A percentile compares a stretch with the other conserved stretches of the same genome.
Evolutionary conservation across 2,329 filamentous ascomycete species (phyloP).

Genomic region (Incumbomyces delicatus): DNA sequence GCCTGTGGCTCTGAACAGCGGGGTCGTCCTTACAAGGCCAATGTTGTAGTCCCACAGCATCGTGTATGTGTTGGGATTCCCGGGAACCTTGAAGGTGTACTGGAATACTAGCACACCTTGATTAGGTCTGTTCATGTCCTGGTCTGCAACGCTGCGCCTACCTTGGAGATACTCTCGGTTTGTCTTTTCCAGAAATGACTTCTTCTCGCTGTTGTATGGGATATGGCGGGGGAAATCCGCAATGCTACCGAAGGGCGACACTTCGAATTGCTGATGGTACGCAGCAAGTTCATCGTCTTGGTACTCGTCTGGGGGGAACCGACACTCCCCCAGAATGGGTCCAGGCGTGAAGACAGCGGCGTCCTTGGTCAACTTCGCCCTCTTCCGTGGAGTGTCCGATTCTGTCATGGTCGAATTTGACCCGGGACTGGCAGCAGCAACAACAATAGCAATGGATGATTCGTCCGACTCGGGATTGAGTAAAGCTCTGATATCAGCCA

Average conservation of each 20-base stretch:
- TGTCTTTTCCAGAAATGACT: slow-evolving; percentile 76
- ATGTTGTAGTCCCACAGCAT: slow-evolving; percentile 98
- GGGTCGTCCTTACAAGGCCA: slow-evolving; percentile 85
- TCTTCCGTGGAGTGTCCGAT: slow-evolving; percentile 22
- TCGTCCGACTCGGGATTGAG: slow-evolving; percentile 17
- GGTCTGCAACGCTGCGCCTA: slow-evolving; percentile 30
- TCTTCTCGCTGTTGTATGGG: slow-evolving; percentile 91
- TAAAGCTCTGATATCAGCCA: slow-evolving; percentile 18
- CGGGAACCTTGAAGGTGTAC: slow-evolving; percentile 68
- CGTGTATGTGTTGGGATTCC: slow-evolving; percentile 55
- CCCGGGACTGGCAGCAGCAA: slow-evolving; percentile 4
- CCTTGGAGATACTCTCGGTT: slow-evolving; percentile 82
- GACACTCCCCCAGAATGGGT: slow-evolving; percentile 55
- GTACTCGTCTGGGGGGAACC: slow-evolving; percentile 64
- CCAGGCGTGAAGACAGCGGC: slow-evolving; percentile 53
- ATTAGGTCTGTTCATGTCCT: too few species aligned
- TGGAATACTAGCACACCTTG: slow-evolving; percentile 56
- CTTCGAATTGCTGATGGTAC: slow-evolving; percentile 53
- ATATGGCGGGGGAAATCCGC: slow-evolving; percentile 62
- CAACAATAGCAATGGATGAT: slow-evolving; percentile 1
- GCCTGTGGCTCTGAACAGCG: slow-evolving; percentile 83
- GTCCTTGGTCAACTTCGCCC: slow-evolving; percentile 56
- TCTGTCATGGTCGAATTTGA: slow-evolving; percentile 7
- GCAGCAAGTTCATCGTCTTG: slow-evolving; percentile 47
- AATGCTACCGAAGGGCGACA: slow-evolving; percentile 56